phyloP scores from a whole-genome alignment of 495 filamentous ascomycete genomes.

The Chaetomium fimeti region DNA sequence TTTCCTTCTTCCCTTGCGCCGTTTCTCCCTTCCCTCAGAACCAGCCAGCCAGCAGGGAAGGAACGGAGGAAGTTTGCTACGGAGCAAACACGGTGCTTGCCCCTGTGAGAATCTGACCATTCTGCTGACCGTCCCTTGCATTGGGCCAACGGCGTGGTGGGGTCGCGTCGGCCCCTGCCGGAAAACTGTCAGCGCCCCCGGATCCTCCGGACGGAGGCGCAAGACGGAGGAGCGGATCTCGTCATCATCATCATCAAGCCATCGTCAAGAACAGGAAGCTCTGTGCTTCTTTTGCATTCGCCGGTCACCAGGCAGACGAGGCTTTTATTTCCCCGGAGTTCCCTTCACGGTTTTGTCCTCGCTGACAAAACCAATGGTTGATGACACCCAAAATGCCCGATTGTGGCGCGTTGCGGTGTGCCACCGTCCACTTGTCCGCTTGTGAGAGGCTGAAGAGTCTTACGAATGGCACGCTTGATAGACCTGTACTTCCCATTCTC shows the following conservation, averaged over 20 bases:
- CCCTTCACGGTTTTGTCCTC: neutral
- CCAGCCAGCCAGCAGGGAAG: neutral
- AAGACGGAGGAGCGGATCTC: conserved; percentile 4
- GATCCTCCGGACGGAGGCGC: conserved; percentile 3
- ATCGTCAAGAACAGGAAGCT: neutral
- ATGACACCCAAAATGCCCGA: conserved; percentile 19
- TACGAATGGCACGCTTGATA: neutral
- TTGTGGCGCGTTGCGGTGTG: conserved; percentile 28
- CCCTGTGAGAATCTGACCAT: conserved; percentile 13
- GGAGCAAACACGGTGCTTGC: conserved; percentile 12
- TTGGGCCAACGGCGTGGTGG: conserved; percentile 8
- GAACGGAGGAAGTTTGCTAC: conserved; percentile 20
- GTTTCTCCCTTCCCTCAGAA: no score
- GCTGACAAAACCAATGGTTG: neutral
- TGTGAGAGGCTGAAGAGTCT: conserved; percentile 35
- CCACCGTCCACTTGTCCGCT: conserved; percentile 35
- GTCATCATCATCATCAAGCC: neutral
- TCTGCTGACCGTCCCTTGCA: conserved; percentile 23
- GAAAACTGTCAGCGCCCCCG: conserved; percentile 2
- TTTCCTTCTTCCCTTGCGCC: neutral
- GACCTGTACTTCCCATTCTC: neutral
- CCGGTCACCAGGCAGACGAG: neutral
- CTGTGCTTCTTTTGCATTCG: no score
- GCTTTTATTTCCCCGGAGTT: neutral
- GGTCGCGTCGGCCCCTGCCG: conserved; percentile 26